Evolutionary conservation across 257 asterid genomes (phyloP), one percentile per base, ranked within the genome.

Genomic region (Capsicum chinense): DNA sequence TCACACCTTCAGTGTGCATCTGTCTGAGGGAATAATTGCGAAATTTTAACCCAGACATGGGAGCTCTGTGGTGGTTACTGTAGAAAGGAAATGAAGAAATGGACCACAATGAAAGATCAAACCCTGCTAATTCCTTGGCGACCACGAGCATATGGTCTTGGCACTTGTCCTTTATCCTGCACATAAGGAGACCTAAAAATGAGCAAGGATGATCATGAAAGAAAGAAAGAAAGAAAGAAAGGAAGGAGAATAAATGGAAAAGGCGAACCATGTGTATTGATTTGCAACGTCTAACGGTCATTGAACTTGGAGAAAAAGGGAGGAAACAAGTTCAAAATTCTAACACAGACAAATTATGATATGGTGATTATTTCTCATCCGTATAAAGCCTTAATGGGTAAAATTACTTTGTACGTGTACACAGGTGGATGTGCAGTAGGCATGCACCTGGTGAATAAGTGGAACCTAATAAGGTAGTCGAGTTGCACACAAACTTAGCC

Each of bases 81-180:
- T 0, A 2, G 8, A 21, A 74, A 16, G 78, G 21, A 39, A 15
- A 39, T 4, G 19, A 69, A 44, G 10, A 44, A 9, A 17, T 71
- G 39, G 47, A 9, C 79, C 39, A 44, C 37, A n/a, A 47, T n/a
- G 79, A 56, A 57, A 80, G 84, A 86, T 88, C 90, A 92, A 68
- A 16, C 79, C 87, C 96, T 89, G 88, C 94, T 90, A 76, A 90
- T 89, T 83, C 97, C 97, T 83, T 95, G 85, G 68, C 92, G 91
- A 15, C 95, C 97, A 71, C 92, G 92, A 79, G 90, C 88, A 85
- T 52, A 17, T 81, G 69, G 84, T 78, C 89, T 89, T 1, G 89
- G 85, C 47, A 83, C 91, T 83, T 85, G 86, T 52, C 86, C 89
- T 56, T 76, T 83, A 80, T 90, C 83, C 97, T 95, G 95, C 80